These are phyloP conservation scores for Epicoccum nigrum DNA, from an alignment of 2,329 filamentous ascomycete species.

Conservation along the genomic window DNA sequence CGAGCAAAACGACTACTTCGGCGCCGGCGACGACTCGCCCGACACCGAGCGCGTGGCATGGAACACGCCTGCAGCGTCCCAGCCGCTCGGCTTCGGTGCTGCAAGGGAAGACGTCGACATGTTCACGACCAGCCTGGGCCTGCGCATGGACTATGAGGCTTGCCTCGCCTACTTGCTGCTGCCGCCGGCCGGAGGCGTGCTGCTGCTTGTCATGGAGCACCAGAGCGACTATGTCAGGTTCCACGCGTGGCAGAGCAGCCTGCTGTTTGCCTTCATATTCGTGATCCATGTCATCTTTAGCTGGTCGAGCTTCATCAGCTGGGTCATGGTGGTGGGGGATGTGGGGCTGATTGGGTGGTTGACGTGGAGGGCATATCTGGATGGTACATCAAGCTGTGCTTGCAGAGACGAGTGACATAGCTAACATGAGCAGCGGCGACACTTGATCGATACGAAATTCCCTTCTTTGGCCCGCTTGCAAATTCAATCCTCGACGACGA, in stretches of 20 bases:
- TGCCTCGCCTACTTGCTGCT: conserved; percentile 84
- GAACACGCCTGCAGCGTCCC: conserved; percentile 20
- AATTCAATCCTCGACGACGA: conserved; percentile 93
- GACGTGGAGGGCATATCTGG: conserved; percentile 78
- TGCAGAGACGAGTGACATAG: not conserved
- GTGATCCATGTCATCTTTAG: conserved; percentile 82
- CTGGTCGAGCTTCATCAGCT: conserved; percentile 83
- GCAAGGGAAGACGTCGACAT: conserved; percentile 70
- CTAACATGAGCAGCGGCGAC: conserved; percentile 59
- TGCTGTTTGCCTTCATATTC: conserved; percentile 76
- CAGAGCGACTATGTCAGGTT: conserved; percentile 98
- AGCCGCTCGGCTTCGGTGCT: conserved; percentile 12
- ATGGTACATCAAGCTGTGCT: conserved; percentile 65
- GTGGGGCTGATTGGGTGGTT: conserved; percentile 77
- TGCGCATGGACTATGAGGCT: conserved; percentile 89
- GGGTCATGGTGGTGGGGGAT: conserved; percentile 80
- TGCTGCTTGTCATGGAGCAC: conserved; percentile 84
- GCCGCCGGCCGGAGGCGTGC: conserved; percentile 83
- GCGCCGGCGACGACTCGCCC: conserved; percentile 20
- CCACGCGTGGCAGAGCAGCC: conserved; percentile 92
- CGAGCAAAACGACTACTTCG: conserved; percentile 51
- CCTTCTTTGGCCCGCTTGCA: conserved; percentile 82
- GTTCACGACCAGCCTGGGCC: conserved; percentile 87
- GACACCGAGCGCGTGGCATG: conserved; percentile 41
- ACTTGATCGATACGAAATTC: conserved; percentile 77